Conservation (phyloP, 805 yeast genomes). For the Candida tammaniensis region DNA sequence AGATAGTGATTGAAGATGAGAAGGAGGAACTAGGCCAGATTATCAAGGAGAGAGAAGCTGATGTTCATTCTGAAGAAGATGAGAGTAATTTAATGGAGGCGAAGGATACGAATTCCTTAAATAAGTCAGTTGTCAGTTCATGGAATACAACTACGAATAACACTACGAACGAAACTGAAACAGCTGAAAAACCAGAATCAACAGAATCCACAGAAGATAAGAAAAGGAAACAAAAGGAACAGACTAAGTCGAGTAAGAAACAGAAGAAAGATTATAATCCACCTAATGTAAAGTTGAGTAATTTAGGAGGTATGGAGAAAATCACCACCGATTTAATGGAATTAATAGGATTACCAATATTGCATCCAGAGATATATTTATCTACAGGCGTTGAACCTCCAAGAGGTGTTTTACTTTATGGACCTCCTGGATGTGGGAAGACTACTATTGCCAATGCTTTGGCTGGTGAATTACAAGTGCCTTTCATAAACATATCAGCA, state of each 20-base stretch:
- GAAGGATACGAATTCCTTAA: conserved; percentile 63
- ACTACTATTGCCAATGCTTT: conserved; percentile 94
- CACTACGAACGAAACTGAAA: neutral
- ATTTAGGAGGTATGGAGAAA: conserved; percentile 86
- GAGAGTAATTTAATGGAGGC: conserved; percentile 59
- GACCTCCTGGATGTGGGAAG: conserved; percentile 99
- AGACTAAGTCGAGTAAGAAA: conserved; percentile 26
- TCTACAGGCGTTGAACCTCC: conserved; percentile 95
- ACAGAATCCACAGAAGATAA: conserved; percentile 18
- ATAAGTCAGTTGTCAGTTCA: conserved; percentile 68
- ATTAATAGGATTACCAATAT: conserved; percentile 83
- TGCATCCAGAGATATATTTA: conserved; percentile 87
- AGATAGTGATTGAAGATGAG: conserved; percentile 58
- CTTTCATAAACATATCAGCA: conserved; percentile 87
- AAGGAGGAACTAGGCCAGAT: conserved; percentile 48
- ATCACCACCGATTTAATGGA: conserved; percentile 87
- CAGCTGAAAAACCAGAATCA: neutral
- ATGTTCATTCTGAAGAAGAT: conserved; percentile 33
- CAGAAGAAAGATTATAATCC: conserved; percentile 57
- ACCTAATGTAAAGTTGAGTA: conserved; percentile 63
- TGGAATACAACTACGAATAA: conserved; percentile 47
- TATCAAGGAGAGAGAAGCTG: conserved; percentile 15
- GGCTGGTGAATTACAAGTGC: conserved; percentile 92
- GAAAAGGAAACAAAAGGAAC: conserved; percentile 53
- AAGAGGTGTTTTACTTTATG: conserved; percentile 88